Evolutionary conservation across 164 flowering plant species (phyloP), one percentile per base, ranked within the genome.

Genomic region (Magnolia officinalis): DNA sequence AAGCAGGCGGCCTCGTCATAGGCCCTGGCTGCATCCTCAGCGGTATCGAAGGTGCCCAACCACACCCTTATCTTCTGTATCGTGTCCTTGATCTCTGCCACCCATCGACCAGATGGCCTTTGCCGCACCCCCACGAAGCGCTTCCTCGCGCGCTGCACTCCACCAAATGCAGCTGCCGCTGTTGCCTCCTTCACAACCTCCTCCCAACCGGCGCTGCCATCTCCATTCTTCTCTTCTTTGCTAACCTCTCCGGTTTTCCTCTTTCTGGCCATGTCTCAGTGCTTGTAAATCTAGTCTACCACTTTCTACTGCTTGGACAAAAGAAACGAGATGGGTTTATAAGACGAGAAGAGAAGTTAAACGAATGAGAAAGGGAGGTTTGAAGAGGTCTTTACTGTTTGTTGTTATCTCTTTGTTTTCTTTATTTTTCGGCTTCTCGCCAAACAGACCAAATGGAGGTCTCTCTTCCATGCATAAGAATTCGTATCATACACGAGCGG

Each of bases 1-100:
- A 86, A 73, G 79, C 89, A 84, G 50, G 87, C 89, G 1, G 89
- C 87, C 64, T 86, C 87, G 65, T 86, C 89, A 72, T 86, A 85
- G 49, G 89, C 89, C 67, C 89, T 80, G 10, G 89, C 89, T 19
- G 87, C 89, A 67, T 86, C 87, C 67, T 86, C 89, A 11, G 87
- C 89, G 0, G 87, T 86, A 67, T 86, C 87, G 18, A 81, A 86
- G 0, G 89, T 86, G 19, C 89, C 89, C 24, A 86, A 26, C 89
- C 89, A 87, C 26, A 85, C 85, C 69, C 88, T 80, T 18, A 87
- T 87, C 78, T 87, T 85, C 58, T 87, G 89, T 66, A 85, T 87
- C 1, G 89, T 87, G 76, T 87, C 87, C 73, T 87, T 87, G 21
- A 85, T 87, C 82, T 86, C 89, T 16, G 61, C 61, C 72, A 87